Conservation (phyloP, 352 stramenopile species). For the Aphanomyces invadans region DNA sequence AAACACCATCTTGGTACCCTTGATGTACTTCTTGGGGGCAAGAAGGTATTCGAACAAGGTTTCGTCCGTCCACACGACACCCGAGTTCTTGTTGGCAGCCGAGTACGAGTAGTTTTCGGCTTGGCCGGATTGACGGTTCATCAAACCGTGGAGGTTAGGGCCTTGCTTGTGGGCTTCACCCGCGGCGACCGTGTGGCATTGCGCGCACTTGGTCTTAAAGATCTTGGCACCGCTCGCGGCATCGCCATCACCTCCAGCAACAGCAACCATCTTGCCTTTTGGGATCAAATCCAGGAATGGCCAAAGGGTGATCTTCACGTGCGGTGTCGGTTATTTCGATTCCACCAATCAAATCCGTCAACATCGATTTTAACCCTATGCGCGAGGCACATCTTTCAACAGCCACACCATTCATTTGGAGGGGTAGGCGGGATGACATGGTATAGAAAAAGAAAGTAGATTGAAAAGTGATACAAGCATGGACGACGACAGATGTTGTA, state of each 20-base stretch:
- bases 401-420: neutral
- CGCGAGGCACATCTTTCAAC: neutral
- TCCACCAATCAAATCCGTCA: slow-evolving; percentile 1
- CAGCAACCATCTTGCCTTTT: slow-evolving; percentile 10
- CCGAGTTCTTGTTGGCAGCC: slow-evolving; percentile 98
- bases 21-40: slow-evolving; percentile 99
- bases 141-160: slow-evolving; percentile 96
- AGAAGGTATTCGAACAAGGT: slow-evolving; percentile 99
- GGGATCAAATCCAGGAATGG: slow-evolving; percentile 4
- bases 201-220: slow-evolving; percentile 96
- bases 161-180: slow-evolving; percentile 97
- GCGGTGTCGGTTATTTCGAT: slow-evolving; percentile 1
- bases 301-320: neutral
- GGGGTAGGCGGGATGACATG: neutral
- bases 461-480: neutral
- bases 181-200: slow-evolving; percentile 88
- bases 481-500: neutral
- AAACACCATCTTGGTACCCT: slow-evolving; percentile 99
- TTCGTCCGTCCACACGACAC: slow-evolving; percentile 93
- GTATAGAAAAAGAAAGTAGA: neutral
- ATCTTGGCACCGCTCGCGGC: slow-evolving; percentile 89
- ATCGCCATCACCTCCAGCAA: slow-evolving; percentile 47
- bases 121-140: slow-evolving; percentile 94
- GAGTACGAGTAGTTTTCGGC: slow-evolving; percentile 98
- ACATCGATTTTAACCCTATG: neutral